These are phyloP conservation scores for Salvia hispanica DNA, from an alignment of 257 asterid species.

Conservation along the genomic window DNA sequence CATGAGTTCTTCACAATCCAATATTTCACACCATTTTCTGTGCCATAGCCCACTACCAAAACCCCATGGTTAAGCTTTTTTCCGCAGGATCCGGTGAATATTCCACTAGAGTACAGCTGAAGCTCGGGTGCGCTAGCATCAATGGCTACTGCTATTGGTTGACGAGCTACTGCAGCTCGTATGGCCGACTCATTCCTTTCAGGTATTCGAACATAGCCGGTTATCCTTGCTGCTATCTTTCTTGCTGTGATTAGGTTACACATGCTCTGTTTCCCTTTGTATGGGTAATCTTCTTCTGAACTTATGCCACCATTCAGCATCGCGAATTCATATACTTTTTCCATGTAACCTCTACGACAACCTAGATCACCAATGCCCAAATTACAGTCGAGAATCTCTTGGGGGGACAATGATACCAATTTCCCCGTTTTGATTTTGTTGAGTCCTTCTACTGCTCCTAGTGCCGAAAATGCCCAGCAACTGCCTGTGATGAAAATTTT, in stretches of 20 bases:
- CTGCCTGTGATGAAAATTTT: slow-evolving; percentile 51
- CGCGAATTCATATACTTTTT: slow-evolving; percentile 52
- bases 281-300: slow-evolving; percentile 51
- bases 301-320: slow-evolving; percentile 50
- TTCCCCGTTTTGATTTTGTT: slow-evolving; percentile 59
- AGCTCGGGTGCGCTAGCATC: slow-evolving; percentile 49
- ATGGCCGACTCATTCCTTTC: slow-evolving; percentile 42
- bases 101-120: slow-evolving; percentile 55
- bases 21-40: slow-evolving; percentile 41
- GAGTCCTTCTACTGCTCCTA: slow-evolving; percentile 74
- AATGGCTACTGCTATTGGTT: slow-evolving; percentile 67
- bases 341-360: slow-evolving; percentile 61
- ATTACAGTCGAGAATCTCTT: slow-evolving; percentile 70
- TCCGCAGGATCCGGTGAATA: slow-evolving; percentile 52
- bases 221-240: slow-evolving; percentile 45
- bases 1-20: slow-evolving; percentile 81
- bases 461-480: slow-evolving; percentile 81
- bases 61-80: slow-evolving; percentile 55
- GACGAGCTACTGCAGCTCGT: slow-evolving; percentile 54
- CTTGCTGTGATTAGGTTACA: slow-evolving; percentile 36
- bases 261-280: slow-evolving; percentile 37
- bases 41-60: slow-evolving; percentile 57
- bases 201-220: slow-evolving; percentile 44
- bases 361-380: slow-evolving; percentile 39
- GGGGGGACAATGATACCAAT: slow-evolving; percentile 65